Conservation (phyloP, 768 basidiomycete genomes). For the Panaeolus papilionaceus region DNA sequence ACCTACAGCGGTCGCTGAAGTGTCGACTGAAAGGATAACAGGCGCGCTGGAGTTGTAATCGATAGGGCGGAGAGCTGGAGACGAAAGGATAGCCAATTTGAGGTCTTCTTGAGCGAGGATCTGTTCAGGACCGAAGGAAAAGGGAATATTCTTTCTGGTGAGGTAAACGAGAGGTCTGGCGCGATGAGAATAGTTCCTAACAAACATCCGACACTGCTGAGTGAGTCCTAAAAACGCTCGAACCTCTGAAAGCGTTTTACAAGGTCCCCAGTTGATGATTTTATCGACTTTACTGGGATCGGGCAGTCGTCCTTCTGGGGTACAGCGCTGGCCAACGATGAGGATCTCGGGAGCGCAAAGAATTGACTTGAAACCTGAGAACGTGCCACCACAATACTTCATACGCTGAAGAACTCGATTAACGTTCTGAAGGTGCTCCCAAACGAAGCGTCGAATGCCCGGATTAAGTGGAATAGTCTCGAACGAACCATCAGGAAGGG, state of each 20-base stretch:
- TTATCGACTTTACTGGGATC: conserved; percentile 24
- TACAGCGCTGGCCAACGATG: conserved; percentile 46
- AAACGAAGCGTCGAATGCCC: conserved; percentile 30
- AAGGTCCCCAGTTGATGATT: conserved; percentile 34
- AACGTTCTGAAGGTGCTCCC: no score
- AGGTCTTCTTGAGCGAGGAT: no score
- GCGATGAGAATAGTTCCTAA: conserved; percentile 29
- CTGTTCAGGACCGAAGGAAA: conserved; percentile 5
- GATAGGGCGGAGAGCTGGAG: no score
- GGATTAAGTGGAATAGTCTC: conserved; percentile 44
- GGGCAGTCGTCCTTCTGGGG: conserved; percentile 36
- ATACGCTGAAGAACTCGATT: no score
- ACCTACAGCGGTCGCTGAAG: no score
- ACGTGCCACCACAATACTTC: conserved; percentile 38
- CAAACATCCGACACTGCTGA: conserved; percentile 32
- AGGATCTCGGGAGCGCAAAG: conserved; percentile 33
- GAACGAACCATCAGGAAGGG: conserved; percentile 30
- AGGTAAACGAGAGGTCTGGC: conserved; percentile 28
- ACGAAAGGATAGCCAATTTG: no score
- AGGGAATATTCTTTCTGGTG: conserved; percentile 26
- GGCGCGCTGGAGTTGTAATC: no score
- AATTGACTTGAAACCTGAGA: conserved; percentile 41
- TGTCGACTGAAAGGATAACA: no score
- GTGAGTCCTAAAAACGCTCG: conserved; percentile 33
- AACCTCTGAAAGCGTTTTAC: conserved; percentile 25